These are phyloP conservation scores for Hamamelis virginiana DNA, from an alignment of 164 flowering plant species.

Conservation along the genomic window DNA sequence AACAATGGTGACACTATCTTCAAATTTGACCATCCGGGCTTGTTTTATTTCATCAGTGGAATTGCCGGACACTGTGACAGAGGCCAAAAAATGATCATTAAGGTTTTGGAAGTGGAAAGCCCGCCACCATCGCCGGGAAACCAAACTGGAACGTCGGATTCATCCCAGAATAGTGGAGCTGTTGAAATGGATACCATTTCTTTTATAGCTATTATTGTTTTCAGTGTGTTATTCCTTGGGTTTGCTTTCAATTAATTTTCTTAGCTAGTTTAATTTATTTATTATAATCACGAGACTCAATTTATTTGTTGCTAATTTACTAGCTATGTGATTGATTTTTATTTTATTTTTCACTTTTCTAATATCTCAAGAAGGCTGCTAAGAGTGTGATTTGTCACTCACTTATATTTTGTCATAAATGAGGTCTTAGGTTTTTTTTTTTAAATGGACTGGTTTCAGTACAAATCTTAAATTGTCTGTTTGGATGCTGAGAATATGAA, in stretches of 20 bases:
- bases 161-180: not conserved
- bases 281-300: no score
- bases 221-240: slow-evolving; percentile 10
- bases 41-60: slow-evolving; percentile 67
- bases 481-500: no score
- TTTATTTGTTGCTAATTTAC: no score
- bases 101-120: slow-evolving; percentile 37
- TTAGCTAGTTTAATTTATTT: no score
- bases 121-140: slow-evolving; percentile 15
- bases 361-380: no score
- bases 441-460: no score
- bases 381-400: no score
- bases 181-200: slow-evolving; percentile 5
- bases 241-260: not conserved
- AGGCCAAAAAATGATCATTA: slow-evolving; percentile 61
- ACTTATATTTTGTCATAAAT: no score
- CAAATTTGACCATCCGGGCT: slow-evolving; percentile 38
- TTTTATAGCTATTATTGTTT: not conserved
- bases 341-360: no score
- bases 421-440: no score
- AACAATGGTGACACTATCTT: slow-evolving; percentile 53
- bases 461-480: no score
- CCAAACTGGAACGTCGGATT: not conserved
- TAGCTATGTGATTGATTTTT: no score
- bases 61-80: slow-evolving; percentile 53